Evolutionary conservation across 2,329 filamentous ascomycete species (phyloP), one percentile per base, ranked within the genome.

Genomic region (Phyllosticta paracitricarpa): DNA sequence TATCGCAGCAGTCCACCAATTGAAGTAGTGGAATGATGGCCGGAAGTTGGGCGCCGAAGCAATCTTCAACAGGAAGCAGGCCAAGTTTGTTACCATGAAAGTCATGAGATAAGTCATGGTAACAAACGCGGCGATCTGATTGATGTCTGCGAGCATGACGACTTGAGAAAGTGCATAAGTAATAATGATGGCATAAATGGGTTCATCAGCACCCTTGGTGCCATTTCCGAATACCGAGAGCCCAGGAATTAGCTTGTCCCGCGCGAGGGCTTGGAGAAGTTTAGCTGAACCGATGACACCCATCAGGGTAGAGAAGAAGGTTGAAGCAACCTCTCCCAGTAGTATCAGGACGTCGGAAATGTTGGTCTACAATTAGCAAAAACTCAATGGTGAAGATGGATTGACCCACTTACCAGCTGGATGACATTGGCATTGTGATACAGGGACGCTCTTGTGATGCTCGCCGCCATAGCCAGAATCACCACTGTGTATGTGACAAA

Each of bases 51-150:
- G 91, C 0, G 91, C 91, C 0, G 91, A 93, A 1, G 89, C 88
- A 61, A 96, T 87, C 71, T 93, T 93, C 61, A 96, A 80, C 1
- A 95, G 77, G 68, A 96, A 95, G 66, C 90, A 95, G 6, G 91
- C 91, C 8, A 95, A 75, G 65, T 96, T 95, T 74, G 89, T 94
- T 51, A 93, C 89, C 57, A 95, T 83, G 69, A 95, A 96, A 0
- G 91, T 96, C 87, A 95, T 93, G 69, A 94, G 84, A 70, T 94
- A 95, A 17, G 89, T 89, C 89, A 95, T 95, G 1, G 91, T 93
- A 54, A 95, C 90, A 62, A 95, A 85, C 0, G 89, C 93, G 5
- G 91, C 91, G 67, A 96, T 95, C 69, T 90, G 88, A 71, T 96
- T 94, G 66, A 96, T 83, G 68, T 95, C 85, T 54, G 89, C 88